Conservation (phyloP, 1,284 basidiomycete genomes). For the Polyporus tsugae region DNA sequence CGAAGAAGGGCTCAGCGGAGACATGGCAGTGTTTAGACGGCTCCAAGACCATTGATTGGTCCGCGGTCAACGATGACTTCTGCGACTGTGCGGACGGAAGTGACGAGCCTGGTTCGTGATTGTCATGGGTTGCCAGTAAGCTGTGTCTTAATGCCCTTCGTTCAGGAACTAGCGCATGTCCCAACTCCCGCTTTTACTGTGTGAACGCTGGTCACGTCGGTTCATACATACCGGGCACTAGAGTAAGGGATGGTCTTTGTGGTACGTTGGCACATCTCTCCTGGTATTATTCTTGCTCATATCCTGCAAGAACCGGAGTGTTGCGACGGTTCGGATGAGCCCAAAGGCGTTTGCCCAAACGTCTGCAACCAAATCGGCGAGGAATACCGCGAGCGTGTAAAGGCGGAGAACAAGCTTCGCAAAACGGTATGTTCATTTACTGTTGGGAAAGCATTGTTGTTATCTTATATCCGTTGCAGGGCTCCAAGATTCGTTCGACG, state of each 20-base stretch:
- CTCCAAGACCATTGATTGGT: conserved; percentile 76
- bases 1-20: conserved; percentile 41
- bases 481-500: conserved; percentile 88
- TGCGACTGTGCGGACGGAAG: conserved; percentile 95
- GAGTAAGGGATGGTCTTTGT: conserved; percentile 96
- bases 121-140: too few relatives aligned
- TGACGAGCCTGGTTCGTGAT: conserved; percentile 83
- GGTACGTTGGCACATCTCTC: conserved; percentile 59
- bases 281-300: conserved; percentile 7
- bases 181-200: conserved; percentile 85
- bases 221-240: conserved; percentile 76
- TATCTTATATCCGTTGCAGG: conserved; percentile 53
- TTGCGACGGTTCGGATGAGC: conserved; percentile 98
- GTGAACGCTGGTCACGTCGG: conserved; percentile 91
- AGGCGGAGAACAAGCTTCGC: conserved; percentile 79
- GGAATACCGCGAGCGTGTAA: conserved; percentile 69
- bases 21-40: conserved; percentile 80
- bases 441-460: neutral
- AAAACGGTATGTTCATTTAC: conserved; percentile 68
- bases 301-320: conserved; percentile 83
- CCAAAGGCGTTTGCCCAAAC: conserved; percentile 81
- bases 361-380: conserved; percentile 82
- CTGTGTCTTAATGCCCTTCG: neutral
- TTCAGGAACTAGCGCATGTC: conserved; percentile 88
- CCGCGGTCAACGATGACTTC: conserved; percentile 92